These are phyloP conservation scores for Epichloe baconii DNA, from an alignment of 2,329 filamentous ascomycete genomes.

Conservation along the genomic window DNA sequence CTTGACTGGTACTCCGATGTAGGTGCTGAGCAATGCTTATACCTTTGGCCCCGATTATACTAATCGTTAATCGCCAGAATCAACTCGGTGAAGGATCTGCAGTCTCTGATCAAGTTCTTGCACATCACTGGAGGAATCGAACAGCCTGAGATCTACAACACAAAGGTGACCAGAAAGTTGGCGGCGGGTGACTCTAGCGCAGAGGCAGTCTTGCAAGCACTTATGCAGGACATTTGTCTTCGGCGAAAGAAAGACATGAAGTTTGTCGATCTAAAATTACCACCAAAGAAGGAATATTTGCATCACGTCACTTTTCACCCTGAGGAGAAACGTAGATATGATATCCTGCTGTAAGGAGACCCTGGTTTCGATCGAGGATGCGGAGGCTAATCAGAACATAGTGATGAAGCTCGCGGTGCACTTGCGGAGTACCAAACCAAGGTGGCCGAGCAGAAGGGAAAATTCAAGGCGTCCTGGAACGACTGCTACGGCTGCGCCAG, in stretches of 20 bases:
- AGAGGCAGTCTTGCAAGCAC: constrained; percentile 53
- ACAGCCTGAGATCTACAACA: constrained; percentile 59
- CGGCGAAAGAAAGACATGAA: constrained; percentile 78
- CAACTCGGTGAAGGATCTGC: constrained; percentile 70
- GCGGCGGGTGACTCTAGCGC: constrained; percentile 41
- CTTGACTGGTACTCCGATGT: constrained; percentile 69
- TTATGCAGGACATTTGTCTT: constrained; percentile 72
- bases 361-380: not conserved
- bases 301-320: constrained; percentile 60
- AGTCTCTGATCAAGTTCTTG: constrained; percentile 67
- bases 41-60: not conserved
- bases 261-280: constrained; percentile 71
- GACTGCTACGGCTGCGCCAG: constrained; percentile 71
- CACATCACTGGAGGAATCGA: constrained; percentile 64
- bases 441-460: constrained; percentile 31
- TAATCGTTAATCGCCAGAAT: constrained; percentile 31
- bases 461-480: constrained; percentile 69
- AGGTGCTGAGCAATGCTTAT: constrained; percentile 13
- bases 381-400: constrained; percentile 19
- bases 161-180: constrained; percentile 48
- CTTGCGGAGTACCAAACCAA: constrained; percentile 44
- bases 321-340: constrained; percentile 67
- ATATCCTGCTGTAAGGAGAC: constrained; percentile 48
- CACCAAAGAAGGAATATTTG: constrained; percentile 63
- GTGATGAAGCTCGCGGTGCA: constrained; percentile 60